A percentile compares a stretch with the other conserved stretches of the same genome.
These are phyloP conservation scores for Colletotrichum sp. DNA, from an alignment of 2,329 filamentous ascomycete genomes.

Conservation along the genomic window DNA sequence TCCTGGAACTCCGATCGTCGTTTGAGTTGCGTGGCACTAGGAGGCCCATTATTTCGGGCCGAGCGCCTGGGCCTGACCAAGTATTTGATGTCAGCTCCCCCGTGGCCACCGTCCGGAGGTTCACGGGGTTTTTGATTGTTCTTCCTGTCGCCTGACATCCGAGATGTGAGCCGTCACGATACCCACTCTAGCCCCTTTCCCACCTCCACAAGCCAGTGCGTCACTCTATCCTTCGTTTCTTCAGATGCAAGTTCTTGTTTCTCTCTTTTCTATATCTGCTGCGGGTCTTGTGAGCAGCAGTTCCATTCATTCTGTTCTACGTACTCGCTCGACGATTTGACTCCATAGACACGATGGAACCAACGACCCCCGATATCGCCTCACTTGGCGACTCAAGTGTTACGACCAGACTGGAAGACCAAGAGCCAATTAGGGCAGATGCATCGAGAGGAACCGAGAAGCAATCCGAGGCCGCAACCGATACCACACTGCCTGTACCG, in stretches of 20 bases:
- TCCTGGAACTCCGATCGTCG: neutral
- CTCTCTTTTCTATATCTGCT: neutral
- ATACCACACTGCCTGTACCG: neutral
- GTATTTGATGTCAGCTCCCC: neutral
- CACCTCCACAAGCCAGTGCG: neutral
- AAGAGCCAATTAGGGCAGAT: neutral
- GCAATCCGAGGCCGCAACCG: neutral
- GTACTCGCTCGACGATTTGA: neutral
- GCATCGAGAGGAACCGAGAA: neutral
- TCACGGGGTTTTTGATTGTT: neutral
- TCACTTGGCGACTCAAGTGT: neutral
- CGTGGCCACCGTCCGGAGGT: neutral
- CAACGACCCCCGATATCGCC: neutral
- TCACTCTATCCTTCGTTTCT: neutral
- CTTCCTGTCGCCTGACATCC: neutral
- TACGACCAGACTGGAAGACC: neutral
- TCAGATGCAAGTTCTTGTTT: neutral
- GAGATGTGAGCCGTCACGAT: neutral
- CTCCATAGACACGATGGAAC: neutral
- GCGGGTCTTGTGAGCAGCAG: neutral
- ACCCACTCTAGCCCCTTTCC: neutral
- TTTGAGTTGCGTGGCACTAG: neutral
- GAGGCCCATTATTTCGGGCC: neutral
- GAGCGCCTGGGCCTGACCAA: neutral
- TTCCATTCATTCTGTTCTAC: neutral